Conservation (phyloP, 768 basidiomycete genomes). For the Lactarius pseudohatsudake region DNA sequence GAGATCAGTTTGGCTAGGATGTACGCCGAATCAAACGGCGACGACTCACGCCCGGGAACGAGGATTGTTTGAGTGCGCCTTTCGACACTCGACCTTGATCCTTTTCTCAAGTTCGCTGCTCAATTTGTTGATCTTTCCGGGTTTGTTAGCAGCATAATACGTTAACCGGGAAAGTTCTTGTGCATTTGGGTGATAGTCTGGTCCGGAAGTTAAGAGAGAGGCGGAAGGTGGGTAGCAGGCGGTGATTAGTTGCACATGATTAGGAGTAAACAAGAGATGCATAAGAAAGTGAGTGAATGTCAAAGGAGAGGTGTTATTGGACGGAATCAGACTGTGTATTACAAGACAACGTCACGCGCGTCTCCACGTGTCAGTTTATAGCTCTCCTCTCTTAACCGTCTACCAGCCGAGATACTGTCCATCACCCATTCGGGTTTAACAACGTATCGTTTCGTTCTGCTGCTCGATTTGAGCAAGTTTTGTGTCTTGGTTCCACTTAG, state of each 20-base stretch:
- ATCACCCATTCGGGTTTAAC: constrained; percentile 76
- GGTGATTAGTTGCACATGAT: constrained; percentile 80
- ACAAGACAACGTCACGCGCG: constrained; percentile 30
- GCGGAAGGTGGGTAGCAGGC: constrained; percentile 86
- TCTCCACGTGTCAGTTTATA: constrained; percentile 49
- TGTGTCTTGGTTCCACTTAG: constrained; percentile 74
- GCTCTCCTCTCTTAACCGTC: constrained; percentile 55
- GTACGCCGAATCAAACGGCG: constrained; percentile 8
- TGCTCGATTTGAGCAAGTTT: constrained; percentile 54
- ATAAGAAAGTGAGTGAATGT: constrained; percentile 38
- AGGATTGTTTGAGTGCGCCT: constrained; percentile 71
- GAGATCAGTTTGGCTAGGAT: not conserved
- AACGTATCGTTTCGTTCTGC: constrained; percentile 51
- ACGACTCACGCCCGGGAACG: constrained; percentile 74
- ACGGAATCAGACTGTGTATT: not conserved
- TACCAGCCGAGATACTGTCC: constrained; percentile 64
- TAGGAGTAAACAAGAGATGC: constrained; percentile 75
- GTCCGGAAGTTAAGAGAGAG: constrained; percentile 68
- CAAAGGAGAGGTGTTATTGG: constrained; percentile 15
- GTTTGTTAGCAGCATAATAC: constrained; percentile 83
- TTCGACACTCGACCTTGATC: constrained; percentile 58
- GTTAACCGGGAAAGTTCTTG: constrained; percentile 84
- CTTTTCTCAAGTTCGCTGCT: constrained; percentile 77
- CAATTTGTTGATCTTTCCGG: constrained; percentile 77
- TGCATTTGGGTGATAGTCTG: constrained; percentile 76